Conservation (phyloP, 208 protist species). For the Crithidia thermophila region DNA sequence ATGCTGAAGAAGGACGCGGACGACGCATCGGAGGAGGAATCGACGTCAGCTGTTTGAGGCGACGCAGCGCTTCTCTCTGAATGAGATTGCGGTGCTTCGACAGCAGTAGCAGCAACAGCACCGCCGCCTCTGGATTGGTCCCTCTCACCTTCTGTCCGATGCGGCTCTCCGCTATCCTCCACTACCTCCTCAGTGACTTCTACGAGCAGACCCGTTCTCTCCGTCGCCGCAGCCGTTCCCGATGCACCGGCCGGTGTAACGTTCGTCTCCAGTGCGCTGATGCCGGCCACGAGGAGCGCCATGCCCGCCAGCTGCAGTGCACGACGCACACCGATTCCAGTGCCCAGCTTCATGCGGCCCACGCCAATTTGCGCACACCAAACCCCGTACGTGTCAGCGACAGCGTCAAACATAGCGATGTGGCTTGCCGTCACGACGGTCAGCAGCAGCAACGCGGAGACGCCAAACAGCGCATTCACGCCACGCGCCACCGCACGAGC, state of each 20-base stretch:
- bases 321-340: neutral
- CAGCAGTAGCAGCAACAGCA: no score
- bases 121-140: neutral
- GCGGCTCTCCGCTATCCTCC: neutral
- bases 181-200: constrained; percentile 7
- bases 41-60: no score
- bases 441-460: neutral
- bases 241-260: neutral
- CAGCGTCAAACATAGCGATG: constrained; percentile 2
- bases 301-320: constrained; percentile 26
- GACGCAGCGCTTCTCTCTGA: no score
- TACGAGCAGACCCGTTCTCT: neutral
- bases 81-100: no score
- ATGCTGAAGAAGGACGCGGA: neutral
- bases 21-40: neutral
- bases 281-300: constrained; percentile 7
- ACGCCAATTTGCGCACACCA: constrained; percentile 9
- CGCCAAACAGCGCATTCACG: neutral
- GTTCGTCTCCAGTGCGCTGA: neutral
- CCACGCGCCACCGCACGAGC: neutral
- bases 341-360: constrained; percentile 6
- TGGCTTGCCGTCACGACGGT: constrained; percentile 7
- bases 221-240: neutral
- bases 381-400: neutral
- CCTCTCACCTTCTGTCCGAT: neutral